Base-by-base conservation (phyloP, 1,139 yeast genomes). In the Saccharomycopsis crataegensis region DNA sequence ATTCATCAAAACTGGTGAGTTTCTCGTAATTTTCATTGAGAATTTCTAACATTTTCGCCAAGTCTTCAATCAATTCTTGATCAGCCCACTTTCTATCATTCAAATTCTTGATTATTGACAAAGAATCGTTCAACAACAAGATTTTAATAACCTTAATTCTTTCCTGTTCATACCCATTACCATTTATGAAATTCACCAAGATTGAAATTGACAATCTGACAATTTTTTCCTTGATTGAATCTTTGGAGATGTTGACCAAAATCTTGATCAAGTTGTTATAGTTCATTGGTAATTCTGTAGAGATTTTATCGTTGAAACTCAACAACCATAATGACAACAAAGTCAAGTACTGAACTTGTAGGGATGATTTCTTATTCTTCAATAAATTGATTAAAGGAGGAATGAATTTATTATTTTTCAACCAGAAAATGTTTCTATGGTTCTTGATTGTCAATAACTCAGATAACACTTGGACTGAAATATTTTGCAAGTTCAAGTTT, bases 31-130 rank as follows among this genome's bases (percentile, higher is more conserved):
- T 83, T 43, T 82, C 86, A 59, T 82, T 80, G 62, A 93, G 77
- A 12, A 74, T 74, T 47, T 76, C 81, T 53, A 75, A 71, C 61
- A 93, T 73, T 49, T 70, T 68, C 37, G 73, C 73, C 60, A 94
- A 77, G 67, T 91, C 98, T 41, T 73, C 76, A 51, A 87, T 79
- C 61, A 94, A 79, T 67, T 93, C 99, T 60, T 89, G 95, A 67
- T 93, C 99, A 11, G 96, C 87, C 83, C 96, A 91, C 68, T 93
- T 93, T 63, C 98, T 77, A 60, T 86, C 93, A 60, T 81, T 78
- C 61, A 93, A 77, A 54, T 84, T 81, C 61, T 79, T 80, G 57
- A 88, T 73, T 8, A 82, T 76, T 51, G 82, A 78, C 57, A 88
- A 74, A 2, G 96, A 95, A 62, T 86, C 87, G 58, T 87, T 87